Percentiles rank a stretch among this genome's conserved stretches.
These are phyloP conservation scores for Aspergillus aculeatus DNA, from an alignment of 2,329 filamentous ascomycete species.

Conservation along the genomic window DNA sequence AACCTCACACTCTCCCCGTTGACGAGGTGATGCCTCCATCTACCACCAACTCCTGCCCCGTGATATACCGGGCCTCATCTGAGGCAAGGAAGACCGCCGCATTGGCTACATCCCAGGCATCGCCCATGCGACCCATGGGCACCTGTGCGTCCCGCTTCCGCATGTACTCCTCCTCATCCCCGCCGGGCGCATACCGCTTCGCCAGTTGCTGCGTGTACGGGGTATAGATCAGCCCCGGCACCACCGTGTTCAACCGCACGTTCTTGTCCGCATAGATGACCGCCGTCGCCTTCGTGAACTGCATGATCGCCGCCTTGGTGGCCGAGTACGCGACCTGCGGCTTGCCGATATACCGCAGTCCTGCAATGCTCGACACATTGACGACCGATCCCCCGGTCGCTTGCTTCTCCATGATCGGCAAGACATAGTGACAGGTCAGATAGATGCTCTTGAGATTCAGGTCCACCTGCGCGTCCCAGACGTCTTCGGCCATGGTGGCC, in stretches of 20 bases:
- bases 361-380: conserved; percentile 53
- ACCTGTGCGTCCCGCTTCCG: conserved; percentile 23
- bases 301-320: conserved; percentile 53
- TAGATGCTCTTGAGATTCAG: conserved; percentile 59
- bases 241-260: conserved; percentile 53
- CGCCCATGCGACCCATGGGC: conserved; percentile 35
- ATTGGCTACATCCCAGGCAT: conserved; percentile 36
- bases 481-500: conserved; percentile 48
- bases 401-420: conserved; percentile 27
- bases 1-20: conserved; percentile 12
- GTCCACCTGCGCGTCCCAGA: conserved; percentile 55
- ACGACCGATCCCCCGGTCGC: conserved; percentile 43
- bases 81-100: conserved; percentile 32
- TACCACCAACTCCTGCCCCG: conserved; percentile 36
- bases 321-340: conserved; percentile 56
- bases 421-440: conserved; percentile 47
- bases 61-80: conserved; percentile 34
- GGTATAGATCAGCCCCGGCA: conserved; percentile 59
- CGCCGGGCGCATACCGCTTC: conserved; percentile 44
- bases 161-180: conserved; percentile 45
- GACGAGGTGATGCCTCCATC: conserved; percentile 37
- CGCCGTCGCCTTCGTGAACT: conserved; percentile 52
- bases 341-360: conserved; percentile 53
- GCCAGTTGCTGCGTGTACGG: conserved; percentile 51
- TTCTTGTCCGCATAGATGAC: conserved; percentile 42